Evolutionary conservation across 148 eudicot species (phyloP), one percentile per base, ranked within the genome.

Genomic region (Camellia lanceoleosa): DNA sequence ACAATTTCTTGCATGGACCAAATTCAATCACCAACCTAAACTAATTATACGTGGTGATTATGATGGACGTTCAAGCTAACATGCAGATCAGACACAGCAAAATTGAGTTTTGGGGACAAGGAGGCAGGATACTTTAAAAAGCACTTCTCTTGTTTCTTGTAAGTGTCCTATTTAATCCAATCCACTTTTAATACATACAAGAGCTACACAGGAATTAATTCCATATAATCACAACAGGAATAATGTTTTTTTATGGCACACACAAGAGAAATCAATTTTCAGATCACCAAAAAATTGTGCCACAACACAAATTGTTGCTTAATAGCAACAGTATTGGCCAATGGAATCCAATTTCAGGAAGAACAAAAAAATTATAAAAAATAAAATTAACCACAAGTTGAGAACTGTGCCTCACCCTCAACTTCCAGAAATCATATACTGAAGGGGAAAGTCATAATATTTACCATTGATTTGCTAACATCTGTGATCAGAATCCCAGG

Each of bases 401-500:
- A 49, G 52, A 71, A n/a, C 9, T 66, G 70, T 30, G 70, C 43
- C 59, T 19, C 58, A 73, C 47, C 42, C 52, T 13, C 47, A 56
- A 56, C 60, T 51, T 14, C 59, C 12, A 8, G 58, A 47, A 61
- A 49, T 49, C 52, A 71, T 54, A 69, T 14, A 64, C 38, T 52
- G 19, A 41, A 66, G 42, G 18, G 13, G 76, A 59, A 71, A 73
- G 66, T 64, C 67, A 69, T 23, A 44, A 73, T 78, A 79, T 19
- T 83, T 92, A 94, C 99, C 98, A 84, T 74, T 76, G 99, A 92
- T 75, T 80, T 88, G 84, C 75, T 82, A 85, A 91, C 94, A 66
- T 96, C 98, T 51, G 95, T 91, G 82, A 96, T 86, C 60, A 96
- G 91, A 75, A 96, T 96, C 74, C 99, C 99, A 20, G 99, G 98